Conservation (phyloP, 257 asterid species). For the Eucommia ulmoides region DNA sequence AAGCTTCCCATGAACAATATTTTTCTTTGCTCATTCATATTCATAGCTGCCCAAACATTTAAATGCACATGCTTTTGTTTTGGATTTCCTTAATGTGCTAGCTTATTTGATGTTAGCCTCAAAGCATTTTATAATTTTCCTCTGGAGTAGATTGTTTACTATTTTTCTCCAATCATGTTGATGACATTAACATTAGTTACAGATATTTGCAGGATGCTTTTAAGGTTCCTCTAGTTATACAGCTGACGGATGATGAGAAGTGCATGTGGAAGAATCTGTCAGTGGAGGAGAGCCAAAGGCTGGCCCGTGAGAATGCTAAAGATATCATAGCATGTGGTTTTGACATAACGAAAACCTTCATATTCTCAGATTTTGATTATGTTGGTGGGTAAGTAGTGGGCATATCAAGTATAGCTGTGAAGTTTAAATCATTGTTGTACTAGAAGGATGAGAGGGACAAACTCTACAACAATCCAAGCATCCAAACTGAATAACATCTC, state of each 20-base stretch:
- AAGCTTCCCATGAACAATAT: no score
- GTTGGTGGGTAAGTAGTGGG: constrained; percentile 76
- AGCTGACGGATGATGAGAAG: constrained; percentile 94
- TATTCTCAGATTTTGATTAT: constrained; percentile 78
- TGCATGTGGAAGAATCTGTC: constrained; percentile 91
- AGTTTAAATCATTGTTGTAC: no score
- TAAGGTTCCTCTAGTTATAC: constrained; percentile 92
- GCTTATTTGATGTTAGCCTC: neutral
- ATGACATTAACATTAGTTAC: constrained; percentile 6
- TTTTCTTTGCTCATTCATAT: no score
- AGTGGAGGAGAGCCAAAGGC: constrained; percentile 88
- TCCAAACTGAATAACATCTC: no score
- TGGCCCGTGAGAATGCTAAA: constrained; percentile 95
- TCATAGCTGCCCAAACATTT: no score
- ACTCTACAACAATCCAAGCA: no score
- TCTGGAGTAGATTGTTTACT: neutral
- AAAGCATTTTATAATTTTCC: neutral
- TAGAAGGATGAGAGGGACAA: no score
- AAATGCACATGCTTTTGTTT: no score
- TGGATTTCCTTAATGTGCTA: no score
- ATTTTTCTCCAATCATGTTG: neutral
- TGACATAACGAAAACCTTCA: constrained; percentile 80
- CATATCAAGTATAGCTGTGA: neutral
- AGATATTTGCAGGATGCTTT: constrained; percentile 94
- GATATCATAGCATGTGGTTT: constrained; percentile 99